Conservation (phyloP, 495 filamentous ascomycete species). For the Neurospora sublineolata region DNA sequence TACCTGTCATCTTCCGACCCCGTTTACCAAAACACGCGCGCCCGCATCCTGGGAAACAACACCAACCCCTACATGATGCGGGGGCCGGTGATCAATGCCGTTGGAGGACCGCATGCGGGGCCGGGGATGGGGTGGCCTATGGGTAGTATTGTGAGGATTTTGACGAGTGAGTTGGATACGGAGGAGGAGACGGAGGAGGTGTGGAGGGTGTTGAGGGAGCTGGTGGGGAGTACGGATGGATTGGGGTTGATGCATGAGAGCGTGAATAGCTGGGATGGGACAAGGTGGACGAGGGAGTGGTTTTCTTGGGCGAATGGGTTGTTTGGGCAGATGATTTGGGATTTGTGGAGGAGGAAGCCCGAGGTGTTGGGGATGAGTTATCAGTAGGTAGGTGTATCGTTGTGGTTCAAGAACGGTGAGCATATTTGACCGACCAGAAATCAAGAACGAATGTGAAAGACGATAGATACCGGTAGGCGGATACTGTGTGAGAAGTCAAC, state of each 20-base stretch:
- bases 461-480: background rate
- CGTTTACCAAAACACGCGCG: conserved; percentile 41
- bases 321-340: conserved; percentile 54
- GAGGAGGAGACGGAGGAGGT: too few species aligned
- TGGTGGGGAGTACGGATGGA: conserved; percentile 43
- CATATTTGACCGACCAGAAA: background rate
- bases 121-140: conserved; percentile 51
- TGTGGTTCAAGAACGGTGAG: background rate
- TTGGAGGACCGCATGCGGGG: conserved; percentile 47
- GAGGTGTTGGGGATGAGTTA: conserved; percentile 27
- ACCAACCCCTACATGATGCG: conserved; percentile 48
- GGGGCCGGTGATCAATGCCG: conserved; percentile 39
- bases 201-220: conserved; percentile 25
- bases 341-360: conserved; percentile 36
- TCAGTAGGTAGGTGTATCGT: conserved; percentile 12
- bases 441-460: background rate
- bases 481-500: background rate
- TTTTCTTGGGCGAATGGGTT: conserved; percentile 62
- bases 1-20: conserved; percentile 32
- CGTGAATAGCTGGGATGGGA: conserved; percentile 39
- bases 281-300: conserved; percentile 51
- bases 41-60: conserved; percentile 29
- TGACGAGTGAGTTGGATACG: conserved; percentile 20
- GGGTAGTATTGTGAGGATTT: conserved; percentile 37
- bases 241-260: conserved; percentile 52